Conservation (phyloP, 1,284 basidiomycete species). For the Lignosus rhinocerotis region DNA sequence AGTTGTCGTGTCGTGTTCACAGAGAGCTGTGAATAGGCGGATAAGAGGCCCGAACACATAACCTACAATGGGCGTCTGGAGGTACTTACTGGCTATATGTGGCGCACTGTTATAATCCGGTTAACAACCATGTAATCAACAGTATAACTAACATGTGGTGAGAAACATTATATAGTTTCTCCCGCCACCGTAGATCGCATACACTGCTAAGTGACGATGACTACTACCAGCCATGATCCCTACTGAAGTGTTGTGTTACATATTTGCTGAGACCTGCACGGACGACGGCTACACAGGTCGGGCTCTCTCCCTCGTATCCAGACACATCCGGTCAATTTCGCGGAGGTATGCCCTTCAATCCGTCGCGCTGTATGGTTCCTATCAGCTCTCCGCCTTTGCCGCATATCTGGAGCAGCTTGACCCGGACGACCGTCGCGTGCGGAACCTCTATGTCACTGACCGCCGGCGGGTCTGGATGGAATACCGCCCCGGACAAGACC, state of each 20-base stretch:
- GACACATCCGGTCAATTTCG: slow-evolving; percentile 1
- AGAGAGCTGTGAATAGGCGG: too few relatives aligned
- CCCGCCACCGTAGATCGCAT: too few relatives aligned
- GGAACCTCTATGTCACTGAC: slow-evolving; percentile 10
- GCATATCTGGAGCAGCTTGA: background rate
- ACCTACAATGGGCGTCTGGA: too few relatives aligned
- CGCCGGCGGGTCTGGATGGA: slow-evolving; percentile 7
- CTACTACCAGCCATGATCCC: background rate
- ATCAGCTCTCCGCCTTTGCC: slow-evolving; percentile 2
- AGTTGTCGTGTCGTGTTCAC: too few relatives aligned
- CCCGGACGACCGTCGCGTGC: background rate
- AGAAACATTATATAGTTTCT: too few relatives aligned
- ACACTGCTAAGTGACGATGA: too few relatives aligned
- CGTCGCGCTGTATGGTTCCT: slow-evolving; percentile 7
- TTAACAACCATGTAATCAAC: too few relatives aligned
- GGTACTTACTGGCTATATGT: too few relatives aligned
- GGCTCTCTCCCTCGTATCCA: slow-evolving; percentile 7
- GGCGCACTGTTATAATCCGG: too few relatives aligned
- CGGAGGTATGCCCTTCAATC: slow-evolving; percentile 1
- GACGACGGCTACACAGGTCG: slow-evolving; percentile 13
- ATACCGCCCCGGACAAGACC: background rate
- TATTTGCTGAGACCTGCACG: slow-evolving; percentile 10
- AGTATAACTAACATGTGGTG: too few relatives aligned
- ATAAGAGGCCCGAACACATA: too few relatives aligned
- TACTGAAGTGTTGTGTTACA: slow-evolving; percentile 5